Percentiles rank a stretch among this genome's conserved stretches.
Evolutionary conservation across 441 rosid species (phyloP).

Genomic region (Syzygium syzygioides): DNA sequence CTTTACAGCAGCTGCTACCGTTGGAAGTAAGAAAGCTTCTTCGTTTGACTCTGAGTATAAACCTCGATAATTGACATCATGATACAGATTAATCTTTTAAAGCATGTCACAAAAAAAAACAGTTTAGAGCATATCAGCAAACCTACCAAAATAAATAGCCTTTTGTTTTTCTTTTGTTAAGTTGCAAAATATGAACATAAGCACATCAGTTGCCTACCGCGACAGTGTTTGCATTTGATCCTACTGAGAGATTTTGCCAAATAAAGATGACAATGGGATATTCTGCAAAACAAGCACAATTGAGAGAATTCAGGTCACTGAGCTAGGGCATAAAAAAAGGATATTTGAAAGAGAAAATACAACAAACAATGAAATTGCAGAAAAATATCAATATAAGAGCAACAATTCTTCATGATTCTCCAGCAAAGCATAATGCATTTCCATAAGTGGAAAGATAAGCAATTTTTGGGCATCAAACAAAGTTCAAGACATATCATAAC

Average conservation of each 20-base stretch:
- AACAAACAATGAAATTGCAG: background rate
- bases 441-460: background rate
- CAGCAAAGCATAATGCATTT: background rate
- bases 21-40: background rate
- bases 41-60: background rate
- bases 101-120: background rate
- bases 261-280: background rate
- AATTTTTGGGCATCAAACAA: background rate
- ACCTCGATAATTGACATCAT: background rate
- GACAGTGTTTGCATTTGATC: background rate
- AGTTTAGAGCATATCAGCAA: background rate
- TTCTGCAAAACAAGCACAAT: background rate
- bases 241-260: background rate
- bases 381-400: background rate
- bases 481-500: background rate
- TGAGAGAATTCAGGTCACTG: background rate
- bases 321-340: background rate
- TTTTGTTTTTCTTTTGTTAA: background rate
- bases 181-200: background rate
- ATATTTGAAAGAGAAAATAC: background rate
- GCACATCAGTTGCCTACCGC: background rate
- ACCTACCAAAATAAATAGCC: background rate
- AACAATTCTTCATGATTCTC: background rate
- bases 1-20: background rate
- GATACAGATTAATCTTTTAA: background rate